A percentile compares a stretch with the other conserved stretches of the same genome.
These are phyloP conservation scores for Ophryocystis elektroscirrha DNA, from an alignment of 169 alveolate genomes.

Conservation along the genomic window DNA sequence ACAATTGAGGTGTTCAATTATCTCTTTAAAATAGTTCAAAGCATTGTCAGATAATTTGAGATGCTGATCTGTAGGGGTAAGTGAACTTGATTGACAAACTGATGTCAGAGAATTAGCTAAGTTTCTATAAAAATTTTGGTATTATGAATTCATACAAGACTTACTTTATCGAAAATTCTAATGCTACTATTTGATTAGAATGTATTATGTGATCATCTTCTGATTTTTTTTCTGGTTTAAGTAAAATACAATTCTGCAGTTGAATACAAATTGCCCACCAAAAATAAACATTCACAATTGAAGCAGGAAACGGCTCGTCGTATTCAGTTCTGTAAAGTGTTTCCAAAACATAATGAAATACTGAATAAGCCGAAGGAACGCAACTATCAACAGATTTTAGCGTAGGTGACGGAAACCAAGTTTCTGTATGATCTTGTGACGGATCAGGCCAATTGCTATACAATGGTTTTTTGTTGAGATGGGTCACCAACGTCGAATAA, in stretches of 20 bases:
- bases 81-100: not conserved
- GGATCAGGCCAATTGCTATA: constrained; percentile 20
- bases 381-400: constrained; percentile 1
- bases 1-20: not conserved
- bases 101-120: too few relatives aligned
- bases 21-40: not conserved
- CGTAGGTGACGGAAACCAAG: too few relatives aligned
- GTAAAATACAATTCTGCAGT: constrained; percentile 12
- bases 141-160: too few relatives aligned
- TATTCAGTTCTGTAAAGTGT: constrained; percentile 9
- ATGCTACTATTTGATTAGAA: too few relatives aligned
- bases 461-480: constrained; percentile 22
- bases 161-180: too few relatives aligned
- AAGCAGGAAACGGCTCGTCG: constrained; percentile 20
- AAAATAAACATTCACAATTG: constrained; percentile 13
- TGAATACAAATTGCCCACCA: constrained; percentile 22
- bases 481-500: constrained; percentile 27
- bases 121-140: too few relatives aligned
- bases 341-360: not conserved
- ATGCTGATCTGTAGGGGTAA: not conserved
- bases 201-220: too few relatives aligned
- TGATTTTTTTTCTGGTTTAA: too few relatives aligned
- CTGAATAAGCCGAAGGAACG: constrained; percentile 7
- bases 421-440: constrained; percentile 1
- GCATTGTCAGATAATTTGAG: not conserved